Base-by-base conservation (phyloP, 1,284 basidiomycete species). In the Sporisorium scitamineum region DNA sequence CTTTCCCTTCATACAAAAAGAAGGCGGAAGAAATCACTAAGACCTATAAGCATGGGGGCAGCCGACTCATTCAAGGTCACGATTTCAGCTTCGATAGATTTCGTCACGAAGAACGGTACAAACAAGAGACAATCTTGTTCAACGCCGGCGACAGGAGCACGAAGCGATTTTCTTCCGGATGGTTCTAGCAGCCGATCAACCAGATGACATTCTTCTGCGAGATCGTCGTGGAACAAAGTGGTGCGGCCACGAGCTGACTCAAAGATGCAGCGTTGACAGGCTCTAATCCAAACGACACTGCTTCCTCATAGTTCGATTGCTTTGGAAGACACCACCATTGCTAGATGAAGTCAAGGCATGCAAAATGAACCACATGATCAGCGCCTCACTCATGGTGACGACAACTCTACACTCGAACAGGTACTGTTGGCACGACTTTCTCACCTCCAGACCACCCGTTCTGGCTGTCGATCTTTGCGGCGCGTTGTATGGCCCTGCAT, bases 331-430 rank as follows among this genome's bases (percentile, higher is more conserved):
- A 20, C 18, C 6, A 50, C 18, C 48, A 14, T 24, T 11, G 27
- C 47, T 29, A 48, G 47, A 34, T 51, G 50, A 22, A 34, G 50
- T 51, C 50, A 48, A 48, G 47, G 47, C 18, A 18, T 47, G 47
- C 47, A 7, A n/a, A 48, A 34, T 34, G 34, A 7, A 13, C 34
- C 34, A 34, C 34, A 6, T 8, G 14, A n/a, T 8, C 37, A 18
- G 37, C 37, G 37, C 37, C 37, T 39, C 37, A 39, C 37, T 39
- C 37, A 39, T 16, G 3, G 16, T 39, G 37, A 39, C 37, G 37
- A 39, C 37, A 34, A 14, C 34, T 14, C 6, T 34, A 8, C 3
- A 13, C 34, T 8, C 34, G 13, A 13, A 34, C 34, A n/a, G n/a
- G n/a, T n/a, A n/a, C n/a, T n/a, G n/a, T n/a, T n/a, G n/a, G n/a